Conservation (phyloP, 2,329 filamentous ascomycete species). For the Fusarium circinatum region DNA sequence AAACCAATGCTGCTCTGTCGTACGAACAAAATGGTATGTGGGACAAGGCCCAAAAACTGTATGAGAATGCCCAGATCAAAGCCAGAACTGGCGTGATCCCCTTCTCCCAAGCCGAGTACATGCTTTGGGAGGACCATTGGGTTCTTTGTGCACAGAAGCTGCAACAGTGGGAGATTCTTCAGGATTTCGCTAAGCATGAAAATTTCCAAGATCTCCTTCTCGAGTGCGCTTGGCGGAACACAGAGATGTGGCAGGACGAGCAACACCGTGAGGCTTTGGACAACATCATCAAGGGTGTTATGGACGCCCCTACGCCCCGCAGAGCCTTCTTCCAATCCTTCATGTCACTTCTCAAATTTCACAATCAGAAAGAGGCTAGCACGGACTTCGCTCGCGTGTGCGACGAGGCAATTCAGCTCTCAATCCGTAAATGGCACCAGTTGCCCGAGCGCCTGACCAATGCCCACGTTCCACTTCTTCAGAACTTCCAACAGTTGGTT, state of each 20-base stretch:
- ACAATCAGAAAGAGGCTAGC: constrained; percentile 83
- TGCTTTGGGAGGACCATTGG: constrained; percentile 99
- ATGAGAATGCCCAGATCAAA: constrained; percentile 96
- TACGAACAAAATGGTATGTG: constrained; percentile 99
- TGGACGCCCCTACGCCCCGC: constrained; percentile 94
- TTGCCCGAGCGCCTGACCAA: constrained; percentile 93
- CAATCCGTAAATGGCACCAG: constrained; percentile 98
- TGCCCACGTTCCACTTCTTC: constrained; percentile 91
- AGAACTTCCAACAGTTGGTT: constrained; percentile 98
- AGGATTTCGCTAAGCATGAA: constrained; percentile 98
- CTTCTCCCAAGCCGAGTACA: constrained; percentile 96
- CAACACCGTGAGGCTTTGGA: constrained; percentile 91
- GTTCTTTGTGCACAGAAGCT: constrained; percentile 96
- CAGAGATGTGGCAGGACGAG: constrained; percentile 91
- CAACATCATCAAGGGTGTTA: constrained; percentile 93
- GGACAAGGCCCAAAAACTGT: constrained; percentile 98
- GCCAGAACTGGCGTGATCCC: constrained; percentile 95
- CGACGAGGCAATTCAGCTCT: constrained; percentile 96
- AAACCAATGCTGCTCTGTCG: constrained; percentile 95
- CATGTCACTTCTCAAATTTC: constrained; percentile 93
- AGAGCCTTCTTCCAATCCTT: constrained; percentile 98
- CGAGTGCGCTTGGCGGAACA: constrained; percentile 94
- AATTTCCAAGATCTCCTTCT: constrained; percentile 96
- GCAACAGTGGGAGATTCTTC: constrained; percentile 98
- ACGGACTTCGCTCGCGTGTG: constrained; percentile 89